Evolutionary conservation across 2,329 filamentous ascomycete species (phyloP), one percentile per base, ranked within the genome.

Genomic region (Didymella pomorum): DNA sequence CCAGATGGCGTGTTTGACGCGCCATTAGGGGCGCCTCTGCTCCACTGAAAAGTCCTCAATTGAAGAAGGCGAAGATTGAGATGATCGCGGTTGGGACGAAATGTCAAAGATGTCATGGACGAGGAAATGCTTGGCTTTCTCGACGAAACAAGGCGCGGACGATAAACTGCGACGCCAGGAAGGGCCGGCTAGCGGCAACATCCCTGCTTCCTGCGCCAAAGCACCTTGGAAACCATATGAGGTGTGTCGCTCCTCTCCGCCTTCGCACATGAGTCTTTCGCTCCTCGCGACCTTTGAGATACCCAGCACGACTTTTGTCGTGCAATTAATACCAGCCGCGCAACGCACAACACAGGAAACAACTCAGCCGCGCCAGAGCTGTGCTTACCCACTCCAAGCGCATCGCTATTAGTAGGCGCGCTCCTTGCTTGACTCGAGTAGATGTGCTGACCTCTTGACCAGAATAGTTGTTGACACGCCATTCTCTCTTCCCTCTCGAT

Each of bases 341-440:
- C 44, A 48, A 26, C 37, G 25, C 52, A 28, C 21, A 49, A 43
- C 21, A 43, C 28, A 35, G 7, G 20, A 29, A 8, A 28, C 21
- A 3, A 3, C 28, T 25, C 18, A 41, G n/a, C 9, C 23, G 58
- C 52, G 60, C 55, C 48, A 37, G 23, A 58, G 43, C 43, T 49
- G 50, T 52, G 53, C 42, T 52, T 52, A 51, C 41, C 46, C 51
- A 51, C 28, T 39, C 57, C 54, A 48, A 55, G 62, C 62, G 52
- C 61, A 64, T 64, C 43, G 59, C 49, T 50, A 52, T 55, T 58
- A 45, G 64, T 66, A 52, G 49, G 64, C 56, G 31, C 28, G 35
- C 33, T 47, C 25, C 60, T 49, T 48, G 53, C 33, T 33, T 49
- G 31, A 54, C 42, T 57, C 50, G 50, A 55, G 42, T 55, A 49